phyloP scores from a whole-genome alignment of 2,329 filamentous ascomycete genomes.

The Chlorencoelia australis region DNA sequence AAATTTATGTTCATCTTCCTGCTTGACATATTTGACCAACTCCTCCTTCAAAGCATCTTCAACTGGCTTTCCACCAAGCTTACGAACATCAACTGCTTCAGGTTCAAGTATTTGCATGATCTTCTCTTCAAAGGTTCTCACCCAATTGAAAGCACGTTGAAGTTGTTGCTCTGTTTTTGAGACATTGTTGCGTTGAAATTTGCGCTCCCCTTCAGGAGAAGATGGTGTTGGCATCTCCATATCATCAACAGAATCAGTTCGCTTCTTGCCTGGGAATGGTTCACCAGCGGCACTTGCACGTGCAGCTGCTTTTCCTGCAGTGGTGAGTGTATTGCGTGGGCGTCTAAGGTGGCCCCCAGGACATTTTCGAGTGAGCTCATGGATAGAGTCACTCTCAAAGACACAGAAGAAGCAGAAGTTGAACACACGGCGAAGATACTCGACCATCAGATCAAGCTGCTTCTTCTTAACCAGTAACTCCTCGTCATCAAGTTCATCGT shows the following conservation, averaged over 20 bases:
- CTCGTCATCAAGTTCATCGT: constrained; percentile 83
- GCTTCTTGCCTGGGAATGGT: constrained; percentile 75
- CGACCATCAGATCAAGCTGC: constrained; percentile 87
- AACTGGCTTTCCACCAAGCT: constrained; percentile 77
- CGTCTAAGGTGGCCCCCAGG: constrained; percentile 93
- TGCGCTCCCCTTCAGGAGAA: constrained; percentile 61
- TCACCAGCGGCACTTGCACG: constrained; percentile 74
- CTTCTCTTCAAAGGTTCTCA: constrained; percentile 97
- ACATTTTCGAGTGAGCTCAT: constrained; percentile 91
- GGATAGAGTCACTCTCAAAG: constrained; percentile 94
- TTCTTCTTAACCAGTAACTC: constrained; percentile 90
- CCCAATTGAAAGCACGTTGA: constrained; percentile 95
- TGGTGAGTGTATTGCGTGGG: constrained; percentile 75
- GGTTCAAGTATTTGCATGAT: constrained; percentile 87
- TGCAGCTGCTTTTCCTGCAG: constrained; percentile 73
- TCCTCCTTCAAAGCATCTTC: constrained; percentile 86
- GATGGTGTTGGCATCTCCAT: constrained; percentile 50
- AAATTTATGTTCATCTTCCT: constrained; percentile 95
- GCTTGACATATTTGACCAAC: constrained; percentile 78
- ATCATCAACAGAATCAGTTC: constrained; percentile 42
- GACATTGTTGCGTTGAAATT: constrained; percentile 48
- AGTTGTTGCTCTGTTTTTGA: constrained; percentile 84
- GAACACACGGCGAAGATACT: constrained; percentile 92
- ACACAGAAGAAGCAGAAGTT: constrained; percentile 99
- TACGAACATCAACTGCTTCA: constrained; percentile 74